Base-by-base conservation (phyloP, 2,329 filamentous ascomycete species). In the Dactylellina cionopaga region DNA sequence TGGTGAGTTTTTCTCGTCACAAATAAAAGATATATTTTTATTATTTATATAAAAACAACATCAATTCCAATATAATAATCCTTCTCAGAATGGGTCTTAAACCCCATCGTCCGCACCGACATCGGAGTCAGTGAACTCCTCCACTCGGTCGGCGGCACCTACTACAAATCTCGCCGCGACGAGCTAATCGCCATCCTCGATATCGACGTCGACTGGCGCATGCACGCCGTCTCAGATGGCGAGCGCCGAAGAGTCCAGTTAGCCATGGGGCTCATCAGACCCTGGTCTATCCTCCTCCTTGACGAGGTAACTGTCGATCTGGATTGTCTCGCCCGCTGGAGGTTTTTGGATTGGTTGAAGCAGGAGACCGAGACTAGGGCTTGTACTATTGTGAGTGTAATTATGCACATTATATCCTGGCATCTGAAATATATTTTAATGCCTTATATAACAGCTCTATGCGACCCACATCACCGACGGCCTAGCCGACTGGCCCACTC, bases 381-480 rank as follows among this genome's bases (percentile, higher is more conserved):
- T 37, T 97, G 93, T 79, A 97, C 95, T 3, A 91, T 99, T 77
- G 68, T 72, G 49, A 41, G 68, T 72, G n/a, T 41, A n/a, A 35
- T 24, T 17, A 25, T 44, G 5, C 41, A 19, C 29, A 17, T 29
- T 17, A 22, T 55, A 10, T 51, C 11, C 2, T 2, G 33, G 43
- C 19, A 11, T 31, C 7, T 11, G 5, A 31, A 27, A 29, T 17
- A 33, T 24, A 5, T 31, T 19, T n/a, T 37, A 41, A 19, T 9
- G 19, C 4, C 17, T 24, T 15, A 4, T 27, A 44, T 25, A 17
- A 10, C 9, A 74, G 63, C 39, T 99, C 27, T 99, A 99, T 80
- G 95, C 95, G 5, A 99, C 95, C 11, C 95, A 99, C 81, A 97
- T 99, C 75, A 82, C 99, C 76, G 95, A 99, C 79, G 97, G 98